These are phyloP conservation scores for Lentinula edodes DNA, from an alignment of 768 basidiomycete species.

Conservation along the genomic window DNA sequence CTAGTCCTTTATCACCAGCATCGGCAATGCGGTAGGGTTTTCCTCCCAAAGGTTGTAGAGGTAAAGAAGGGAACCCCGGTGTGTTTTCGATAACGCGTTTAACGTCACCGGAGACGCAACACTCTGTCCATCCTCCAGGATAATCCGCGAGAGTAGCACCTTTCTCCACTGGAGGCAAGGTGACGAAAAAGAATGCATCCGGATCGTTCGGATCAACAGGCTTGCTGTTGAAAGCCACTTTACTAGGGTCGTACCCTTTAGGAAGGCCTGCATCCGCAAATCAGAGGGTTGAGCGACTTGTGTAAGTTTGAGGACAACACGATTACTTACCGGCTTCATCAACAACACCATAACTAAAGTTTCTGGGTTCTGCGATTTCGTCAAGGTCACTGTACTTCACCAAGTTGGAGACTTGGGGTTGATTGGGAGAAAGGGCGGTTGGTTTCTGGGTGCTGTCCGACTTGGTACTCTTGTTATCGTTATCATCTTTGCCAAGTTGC, in stretches of 20 bases:
- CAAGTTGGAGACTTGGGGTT: too few species aligned
- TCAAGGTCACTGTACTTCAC: not conserved
- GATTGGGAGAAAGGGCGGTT: too few species aligned
- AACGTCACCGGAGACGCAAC: not conserved
- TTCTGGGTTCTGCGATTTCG: not conserved
- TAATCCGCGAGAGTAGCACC: not conserved
- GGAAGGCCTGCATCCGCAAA: not conserved
- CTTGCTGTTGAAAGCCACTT: not conserved
- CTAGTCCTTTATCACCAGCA: slow-evolving; percentile 5
- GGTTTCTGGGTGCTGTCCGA: too few species aligned
- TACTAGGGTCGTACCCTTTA: not conserved
- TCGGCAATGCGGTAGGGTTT: not conserved
- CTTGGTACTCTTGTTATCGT: not conserved
- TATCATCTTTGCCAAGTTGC: not conserved
- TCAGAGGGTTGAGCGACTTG: not conserved
- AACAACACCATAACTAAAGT: not conserved
- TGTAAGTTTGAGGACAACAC: not conserved
- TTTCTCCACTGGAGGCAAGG: not conserved
- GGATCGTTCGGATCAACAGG: not conserved
- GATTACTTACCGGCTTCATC: not conserved
- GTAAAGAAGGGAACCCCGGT: not conserved
- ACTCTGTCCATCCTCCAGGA: not conserved
- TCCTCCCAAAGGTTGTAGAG: not conserved
- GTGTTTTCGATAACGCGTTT: not conserved
- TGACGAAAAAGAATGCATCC: not conserved